phyloP scores from a whole-genome alignment of 2,329 filamentous ascomycete species.

The Dothistroma pini region DNA sequence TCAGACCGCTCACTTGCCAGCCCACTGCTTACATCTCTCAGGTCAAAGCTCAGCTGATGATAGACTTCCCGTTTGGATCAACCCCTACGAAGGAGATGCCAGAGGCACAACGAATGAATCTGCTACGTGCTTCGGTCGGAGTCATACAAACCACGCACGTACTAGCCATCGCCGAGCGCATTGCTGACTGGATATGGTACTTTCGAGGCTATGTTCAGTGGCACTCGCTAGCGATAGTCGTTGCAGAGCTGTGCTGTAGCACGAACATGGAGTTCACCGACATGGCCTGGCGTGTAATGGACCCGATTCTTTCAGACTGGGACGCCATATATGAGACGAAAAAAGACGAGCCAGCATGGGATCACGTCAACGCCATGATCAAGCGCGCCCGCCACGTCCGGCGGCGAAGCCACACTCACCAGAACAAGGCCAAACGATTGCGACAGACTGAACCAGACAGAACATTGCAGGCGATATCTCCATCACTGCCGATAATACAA shows the following conservation, averaged over 20 bases:
- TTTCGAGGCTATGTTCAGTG: conserved; percentile 29
- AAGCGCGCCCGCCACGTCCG: conserved; percentile 22
- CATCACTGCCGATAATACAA: conserved; percentile 1
- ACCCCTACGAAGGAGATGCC: conserved; percentile 22
- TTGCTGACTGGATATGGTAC: conserved; percentile 26
- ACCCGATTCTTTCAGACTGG: conserved; percentile 27
- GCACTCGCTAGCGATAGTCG: conserved; percentile 29
- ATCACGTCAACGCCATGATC: conserved; percentile 29
- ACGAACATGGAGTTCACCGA: conserved; percentile 22
- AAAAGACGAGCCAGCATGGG: conserved; percentile 27
- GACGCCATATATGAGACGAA: conserved; percentile 24
- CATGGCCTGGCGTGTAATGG: conserved; percentile 29
- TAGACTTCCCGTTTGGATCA: conserved; percentile 26
- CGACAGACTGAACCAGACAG: conserved; percentile 1
- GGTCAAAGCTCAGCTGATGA: conserved; percentile 28
- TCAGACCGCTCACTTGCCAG: not conserved
- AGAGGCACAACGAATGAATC: conserved; percentile 17
- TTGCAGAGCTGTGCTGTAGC: conserved; percentile 28
- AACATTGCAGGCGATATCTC: conserved; percentile 4
- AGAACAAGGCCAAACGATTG: not conserved
- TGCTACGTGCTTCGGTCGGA: conserved; percentile 26
- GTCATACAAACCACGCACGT: conserved; percentile 25
- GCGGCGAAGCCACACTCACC: conserved; percentile 2
- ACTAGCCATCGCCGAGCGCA: conserved; percentile 18
- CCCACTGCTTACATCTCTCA: not conserved